These are phyloP conservation scores for Ceratocystis cacaofunesta DNA, from an alignment of 2,329 filamentous ascomycete genomes.

Conservation along the genomic window DNA sequence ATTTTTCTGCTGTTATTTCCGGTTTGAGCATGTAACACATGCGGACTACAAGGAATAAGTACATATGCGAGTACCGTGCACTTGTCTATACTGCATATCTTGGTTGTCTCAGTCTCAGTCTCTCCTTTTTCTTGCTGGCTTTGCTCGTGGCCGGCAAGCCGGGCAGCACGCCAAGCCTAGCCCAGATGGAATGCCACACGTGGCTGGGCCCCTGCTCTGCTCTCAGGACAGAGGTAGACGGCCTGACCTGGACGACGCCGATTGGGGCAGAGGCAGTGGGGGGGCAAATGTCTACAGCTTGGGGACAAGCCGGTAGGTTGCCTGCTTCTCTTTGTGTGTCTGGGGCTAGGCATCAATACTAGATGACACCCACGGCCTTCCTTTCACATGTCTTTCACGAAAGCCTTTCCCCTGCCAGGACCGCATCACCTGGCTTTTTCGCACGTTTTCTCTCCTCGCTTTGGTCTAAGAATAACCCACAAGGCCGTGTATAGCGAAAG, in stretches of 20 bases:
- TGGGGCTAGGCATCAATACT: too few species aligned
- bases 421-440: background rate
- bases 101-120: background rate
- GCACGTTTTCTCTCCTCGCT: background rate
- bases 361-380: background rate
- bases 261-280: too few species aligned
- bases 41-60: too few species aligned
- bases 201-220: background rate
- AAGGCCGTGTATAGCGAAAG: background rate
- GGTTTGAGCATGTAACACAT: too few species aligned
- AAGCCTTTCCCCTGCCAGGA: background rate
- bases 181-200: background rate
- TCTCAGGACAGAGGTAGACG: background rate
- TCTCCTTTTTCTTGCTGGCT: background rate
- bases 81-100: background rate
- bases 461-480: background rate
- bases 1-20: background rate
- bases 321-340: too few species aligned
- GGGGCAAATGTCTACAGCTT: too few species aligned
- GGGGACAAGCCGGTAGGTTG: too few species aligned
- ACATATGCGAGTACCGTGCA: too few species aligned
- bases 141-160: background rate
- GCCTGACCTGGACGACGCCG: background rate
- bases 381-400: background rate
- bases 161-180: background rate